Evolutionary conservation across 2,329 filamentous ascomycete species (phyloP), one percentile per base, ranked within the genome.

Genomic region (Davidsoniella neocaledoniae): DNA sequence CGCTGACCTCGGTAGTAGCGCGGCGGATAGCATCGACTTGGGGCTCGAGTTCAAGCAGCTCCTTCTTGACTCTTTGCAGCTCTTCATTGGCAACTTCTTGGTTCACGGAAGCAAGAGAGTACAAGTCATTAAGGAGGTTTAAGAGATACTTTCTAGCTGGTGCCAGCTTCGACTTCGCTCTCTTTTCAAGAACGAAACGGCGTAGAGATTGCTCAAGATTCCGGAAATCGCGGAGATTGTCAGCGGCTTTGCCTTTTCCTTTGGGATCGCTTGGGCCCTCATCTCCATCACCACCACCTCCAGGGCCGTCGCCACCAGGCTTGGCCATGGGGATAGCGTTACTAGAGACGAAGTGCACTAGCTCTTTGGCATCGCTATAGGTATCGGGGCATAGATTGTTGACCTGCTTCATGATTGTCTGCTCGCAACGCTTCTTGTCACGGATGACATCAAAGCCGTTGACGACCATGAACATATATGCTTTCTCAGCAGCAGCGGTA

Each of bases 401-500:
- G 14, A 98, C 81, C 64, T 96, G 90, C 58, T 95, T 87, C 53
- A 98, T 64, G 46, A 98, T 91, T 77, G 86, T 84, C 60, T 91
- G 86, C 63, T 94, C 77, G 63, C 90, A 96, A 53, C 90, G 75
- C 53, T 86, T 74, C 68, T 95, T 91, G 64, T 96, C 88, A 55
- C 83, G 76, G 58, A 98, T 96, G 54, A 83, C 83, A 64, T 98
- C 91, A 59, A 87, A 98, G 16, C 90, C 88, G 62, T 98, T 98
- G 56, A 98, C 91, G 12, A 98, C 91, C 64, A 98, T 94, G 64
- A 98, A 98, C 55, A 98, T 88, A 61, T 98, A 98, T 0, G 91
- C 90, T 66, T 98, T 98, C 61, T 98, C 91, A 39, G 90, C 79
- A 0, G 91, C 91, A 1, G 91, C 91, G 46, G 90, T 90, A 71